Evolutionary conservation across 1,284 basidiomycete species (phyloP).

Genomic region (Boletus semigastroideus): DNA sequence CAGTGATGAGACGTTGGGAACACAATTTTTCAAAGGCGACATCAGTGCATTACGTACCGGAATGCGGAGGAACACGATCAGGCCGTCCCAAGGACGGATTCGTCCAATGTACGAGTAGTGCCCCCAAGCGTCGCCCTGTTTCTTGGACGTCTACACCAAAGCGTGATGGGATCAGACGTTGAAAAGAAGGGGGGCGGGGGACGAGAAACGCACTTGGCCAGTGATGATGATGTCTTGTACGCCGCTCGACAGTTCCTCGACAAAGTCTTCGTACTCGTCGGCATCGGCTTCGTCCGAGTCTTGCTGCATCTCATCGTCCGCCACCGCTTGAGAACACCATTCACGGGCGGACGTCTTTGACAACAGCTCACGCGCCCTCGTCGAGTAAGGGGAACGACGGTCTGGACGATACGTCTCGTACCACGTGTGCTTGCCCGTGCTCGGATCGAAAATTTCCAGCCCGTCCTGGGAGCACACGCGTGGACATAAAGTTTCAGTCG

Average conservation of each 20-base stretch:
- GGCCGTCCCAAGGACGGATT: constrained; percentile 50
- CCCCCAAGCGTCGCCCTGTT: constrained; percentile 49
- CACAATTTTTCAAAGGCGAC: neutral
- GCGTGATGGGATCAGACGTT: neutral
- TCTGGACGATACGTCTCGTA: constrained; percentile 45
- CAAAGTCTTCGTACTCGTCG: constrained; percentile 38
- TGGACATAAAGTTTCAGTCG: constrained; percentile 13
- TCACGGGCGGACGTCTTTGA: constrained; percentile 21
- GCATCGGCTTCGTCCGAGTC: constrained; percentile 32
- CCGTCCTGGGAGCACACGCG: constrained; percentile 34
- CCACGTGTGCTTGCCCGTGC: constrained; percentile 34
- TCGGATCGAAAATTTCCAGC: constrained; percentile 40
- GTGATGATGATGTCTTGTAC: constrained; percentile 50
- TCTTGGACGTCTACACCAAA: constrained; percentile 37
- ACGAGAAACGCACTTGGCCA: constrained; percentile 39
- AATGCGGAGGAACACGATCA: constrained; percentile 44
- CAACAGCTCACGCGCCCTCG: constrained; percentile 32
- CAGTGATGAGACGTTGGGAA: constrained; percentile 6
- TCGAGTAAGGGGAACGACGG: constrained; percentile 35
- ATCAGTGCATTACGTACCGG: constrained; percentile 36
- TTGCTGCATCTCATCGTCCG: constrained; percentile 17
- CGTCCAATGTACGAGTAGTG: constrained; percentile 44
- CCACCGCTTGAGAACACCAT: constrained; percentile 26
- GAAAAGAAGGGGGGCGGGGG: neutral
- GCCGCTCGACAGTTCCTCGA: constrained; percentile 37